phyloP scores from a whole-genome alignment of 768 basidiomycete genomes.

The Phylloporus sp. region DNA sequence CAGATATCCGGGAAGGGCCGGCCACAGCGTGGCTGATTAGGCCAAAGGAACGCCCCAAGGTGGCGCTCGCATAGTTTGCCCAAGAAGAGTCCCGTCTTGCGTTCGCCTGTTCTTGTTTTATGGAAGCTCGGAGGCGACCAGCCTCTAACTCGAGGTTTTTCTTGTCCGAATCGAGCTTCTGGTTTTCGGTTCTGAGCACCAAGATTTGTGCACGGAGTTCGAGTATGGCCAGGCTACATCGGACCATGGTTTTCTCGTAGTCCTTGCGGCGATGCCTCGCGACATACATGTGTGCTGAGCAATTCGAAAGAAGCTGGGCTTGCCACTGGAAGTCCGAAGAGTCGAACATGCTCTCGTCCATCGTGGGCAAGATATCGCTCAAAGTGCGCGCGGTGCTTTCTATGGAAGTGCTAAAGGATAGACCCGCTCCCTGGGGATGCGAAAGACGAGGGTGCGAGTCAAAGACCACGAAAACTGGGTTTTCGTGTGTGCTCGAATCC shows the following conservation, averaged over 20 bases:
- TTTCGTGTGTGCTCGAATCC: slow-evolving; percentile 6
- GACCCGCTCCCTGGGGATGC: slow-evolving; percentile 57
- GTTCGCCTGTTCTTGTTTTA: slow-evolving; percentile 14
- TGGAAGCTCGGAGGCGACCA: slow-evolving; percentile 9
- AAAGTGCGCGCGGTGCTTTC: slow-evolving; percentile 43
- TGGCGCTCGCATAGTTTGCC: background rate
- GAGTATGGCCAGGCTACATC: slow-evolving; percentile 50
- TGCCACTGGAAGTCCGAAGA: slow-evolving; percentile 56
- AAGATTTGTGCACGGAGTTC: slow-evolving; percentile 38
- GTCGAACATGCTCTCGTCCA: slow-evolving; percentile 43
- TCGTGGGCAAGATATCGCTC: slow-evolving; percentile 40
- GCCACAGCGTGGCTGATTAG: slow-evolving; percentile 17
- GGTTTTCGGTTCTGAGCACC: slow-evolving; percentile 34
- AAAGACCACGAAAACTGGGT: slow-evolving; percentile 51
- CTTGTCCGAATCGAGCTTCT: slow-evolving; percentile 22
- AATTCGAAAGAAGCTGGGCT: slow-evolving; percentile 57
- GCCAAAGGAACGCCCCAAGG: background rate
- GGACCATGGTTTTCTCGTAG: slow-evolving; percentile 37
- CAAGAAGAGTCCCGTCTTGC: background rate
- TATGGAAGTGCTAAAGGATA: slow-evolving; percentile 49
- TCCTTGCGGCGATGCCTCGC: slow-evolving; percentile 26
- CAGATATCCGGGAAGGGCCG: slow-evolving; percentile 18
- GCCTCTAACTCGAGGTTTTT: slow-evolving; percentile 25
- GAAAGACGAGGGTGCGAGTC: slow-evolving; percentile 64
- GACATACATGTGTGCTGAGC: slow-evolving; percentile 54